These are phyloP conservation scores for Agrostemma githago DNA, from an alignment of 148 eudicot species.

Conservation along the genomic window DNA sequence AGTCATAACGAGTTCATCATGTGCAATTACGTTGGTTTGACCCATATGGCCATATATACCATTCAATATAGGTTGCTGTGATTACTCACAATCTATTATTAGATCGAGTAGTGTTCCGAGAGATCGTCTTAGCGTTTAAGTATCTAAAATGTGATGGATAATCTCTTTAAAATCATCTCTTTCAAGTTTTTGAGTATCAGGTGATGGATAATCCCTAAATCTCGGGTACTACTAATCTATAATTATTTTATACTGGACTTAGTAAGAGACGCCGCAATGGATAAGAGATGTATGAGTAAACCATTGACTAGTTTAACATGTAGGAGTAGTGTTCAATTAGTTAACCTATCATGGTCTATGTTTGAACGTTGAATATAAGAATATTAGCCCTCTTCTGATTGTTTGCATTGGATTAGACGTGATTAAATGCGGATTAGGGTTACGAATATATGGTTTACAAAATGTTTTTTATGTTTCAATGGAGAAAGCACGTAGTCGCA, in stretches of 20 bases:
- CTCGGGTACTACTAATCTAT: not conserved
- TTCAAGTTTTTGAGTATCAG: slow-evolving; percentile 17
- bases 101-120: no score
- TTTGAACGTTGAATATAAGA: not conserved
- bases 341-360: slow-evolving; percentile 2
- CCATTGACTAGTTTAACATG: slow-evolving; percentile 4
- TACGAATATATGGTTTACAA: no score
- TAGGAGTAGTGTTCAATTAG: not conserved
- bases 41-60: slow-evolving; percentile 9
- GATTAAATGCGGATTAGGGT: no score
- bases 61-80: slow-evolving; percentile 24
- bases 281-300: not conserved
- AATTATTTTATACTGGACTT: not conserved
- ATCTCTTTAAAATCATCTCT: no score
- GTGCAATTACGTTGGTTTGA: slow-evolving; percentile 26
- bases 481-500: no score
- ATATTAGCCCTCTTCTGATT: not conserved
- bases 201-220: not conserved
- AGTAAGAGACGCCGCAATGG: not conserved
- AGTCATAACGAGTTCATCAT: slow-evolving; percentile 30
- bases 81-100: slow-evolving; percentile 10
- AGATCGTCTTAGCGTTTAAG: no score
- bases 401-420: no score
- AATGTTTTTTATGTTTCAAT: no score
- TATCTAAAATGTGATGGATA: no score